Conservation (phyloP, 2,329 filamentous ascomycete genomes). For the Proliferodiscus dingleyae region DNA sequence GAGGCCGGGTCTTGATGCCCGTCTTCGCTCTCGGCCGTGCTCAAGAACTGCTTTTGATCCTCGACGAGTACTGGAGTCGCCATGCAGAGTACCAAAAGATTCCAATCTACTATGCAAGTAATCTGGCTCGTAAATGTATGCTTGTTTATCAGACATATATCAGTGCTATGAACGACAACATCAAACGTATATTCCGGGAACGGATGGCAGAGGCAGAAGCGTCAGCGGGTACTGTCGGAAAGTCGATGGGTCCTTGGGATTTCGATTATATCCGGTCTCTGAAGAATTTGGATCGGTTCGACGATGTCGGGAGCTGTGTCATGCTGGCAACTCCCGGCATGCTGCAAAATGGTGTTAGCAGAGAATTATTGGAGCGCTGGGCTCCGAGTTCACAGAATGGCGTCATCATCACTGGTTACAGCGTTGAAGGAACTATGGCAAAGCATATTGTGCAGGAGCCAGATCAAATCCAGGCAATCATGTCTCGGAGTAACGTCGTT, state of each 20-base stretch:
- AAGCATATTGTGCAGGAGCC: conserved; percentile 94
- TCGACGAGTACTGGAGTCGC: conserved; percentile 95
- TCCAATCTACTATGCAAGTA: conserved; percentile 96
- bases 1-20: conserved; percentile 87
- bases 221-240: conserved; percentile 66
- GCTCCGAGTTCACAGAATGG: conserved; percentile 94
- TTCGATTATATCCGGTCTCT: conserved; percentile 91
- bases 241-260: conserved; percentile 82
- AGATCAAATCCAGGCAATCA: conserved; percentile 90
- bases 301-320: conserved; percentile 91
- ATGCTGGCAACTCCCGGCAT: conserved; percentile 98
- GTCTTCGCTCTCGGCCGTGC: conserved; percentile 93
- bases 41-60: conserved; percentile 87
- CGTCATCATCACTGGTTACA: conserved; percentile 98
- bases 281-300: conserved; percentile 90
- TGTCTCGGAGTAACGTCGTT: conserved; percentile 66
- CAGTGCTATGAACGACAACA: conserved; percentile 98
- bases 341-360: conserved; percentile 92
- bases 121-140: conserved; percentile 95
- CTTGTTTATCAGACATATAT: conserved; percentile 98
- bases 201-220: conserved; percentile 87
- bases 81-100: conserved; percentile 84
- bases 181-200: conserved; percentile 90
- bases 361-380: conserved; percentile 91
- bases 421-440: conserved; percentile 97